Evolutionary conservation across 495 filamentous ascomycete genomes (phyloP), one percentile per base, ranked within the genome.

Genomic region (Cairneyella variabilis): DNA sequence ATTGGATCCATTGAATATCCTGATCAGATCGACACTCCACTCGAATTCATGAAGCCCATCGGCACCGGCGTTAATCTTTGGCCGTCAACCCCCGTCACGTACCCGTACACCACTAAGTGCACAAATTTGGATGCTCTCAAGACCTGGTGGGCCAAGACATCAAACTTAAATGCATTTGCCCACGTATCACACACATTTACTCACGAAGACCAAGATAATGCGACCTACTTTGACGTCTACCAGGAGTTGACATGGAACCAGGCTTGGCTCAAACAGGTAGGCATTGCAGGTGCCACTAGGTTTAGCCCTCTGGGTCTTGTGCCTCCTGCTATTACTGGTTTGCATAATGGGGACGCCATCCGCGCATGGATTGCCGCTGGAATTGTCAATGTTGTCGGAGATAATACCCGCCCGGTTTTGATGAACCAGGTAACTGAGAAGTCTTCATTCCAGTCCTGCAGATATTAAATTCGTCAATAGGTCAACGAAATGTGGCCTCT

Each of bases 291-390:
- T 14, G 71, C 71, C 10, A 56, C 36, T 12, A 58, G 70, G 48
- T 83, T 72, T 52, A 80, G 75, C 14, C 54, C 63, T 18, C 70
- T 69, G 26, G 82, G 82, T 22, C 72, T 85, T 48, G 80, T 84
- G 55, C 82, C 82, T 9, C 82, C 82, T 0, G 79, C 77, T 50
- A 85, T 85, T 48, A 84, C 82, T 1, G 82, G 82, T 39, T 54
- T 84, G 9, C 80, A 83, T 68, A 85, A 85, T 64, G 82, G 77
- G 12, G 82, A 85, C 63, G 80, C 76, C 25, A 69, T 85, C 14
- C 63, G 63, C 25, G 82, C 80, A 14, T 85, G 78, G 77, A 67
- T 64, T 53, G 78, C 82, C 30, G 77, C 78, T 51, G 79, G 78
- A 18, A 80, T 84, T 53, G 66, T 60, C 30, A 76, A 82, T 67